Evolutionary conservation across 192 early-diverging fungal genomes (phyloP), one percentile per base, ranked within the genome.

Genomic region (Podila epicladia): DNA sequence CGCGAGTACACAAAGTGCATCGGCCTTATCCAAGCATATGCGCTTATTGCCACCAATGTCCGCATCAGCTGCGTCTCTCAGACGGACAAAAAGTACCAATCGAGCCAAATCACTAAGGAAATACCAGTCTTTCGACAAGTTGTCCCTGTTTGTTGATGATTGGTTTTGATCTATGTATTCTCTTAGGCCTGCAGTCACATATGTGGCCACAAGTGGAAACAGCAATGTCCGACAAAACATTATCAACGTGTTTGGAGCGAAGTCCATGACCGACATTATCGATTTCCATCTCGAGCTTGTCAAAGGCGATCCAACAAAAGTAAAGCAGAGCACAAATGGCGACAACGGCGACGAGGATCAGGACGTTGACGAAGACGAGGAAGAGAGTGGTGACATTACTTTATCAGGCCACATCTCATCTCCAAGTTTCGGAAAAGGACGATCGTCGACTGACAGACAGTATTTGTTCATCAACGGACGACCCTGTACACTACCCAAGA

Each of bases 381-480:
- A 60, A 7, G 29, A 62, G 31, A 69, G 70, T 31, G 62, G 55
- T n/a, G 60, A 58, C 17, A 67, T 83, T 28, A 13, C 49, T 29
- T 67, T 87, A 58, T 50, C 59, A 31, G 93, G 90, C 2, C 78
- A 85, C 50, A 86, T 93, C 0, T 92, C 92, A 0, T 90, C 91
- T 31, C 92, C 95, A 1, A 72, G 76, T 29, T 87, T 89, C 5
- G 90, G 89, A 1, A 85, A 86, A 51, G 96, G 96, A 0, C 80
- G 97, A 9, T 92, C 89, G 32, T 92, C 82, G 17, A 45, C 83
- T 2, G 98, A 98, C 72, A 88, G 94, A 49, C 97, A 97, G 86
- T 98, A 91, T 67, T 82, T 93, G 35, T 98, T 86, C 69, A 89
- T 99, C 64, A 98, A 98, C 82, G 92, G 92, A 11, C 91, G 97